A percentile compares a stretch with the other conserved stretches of the same genome.
Conservation (phyloP, 108 stramenopile genomes). For the Craspedostauros australis region DNA sequence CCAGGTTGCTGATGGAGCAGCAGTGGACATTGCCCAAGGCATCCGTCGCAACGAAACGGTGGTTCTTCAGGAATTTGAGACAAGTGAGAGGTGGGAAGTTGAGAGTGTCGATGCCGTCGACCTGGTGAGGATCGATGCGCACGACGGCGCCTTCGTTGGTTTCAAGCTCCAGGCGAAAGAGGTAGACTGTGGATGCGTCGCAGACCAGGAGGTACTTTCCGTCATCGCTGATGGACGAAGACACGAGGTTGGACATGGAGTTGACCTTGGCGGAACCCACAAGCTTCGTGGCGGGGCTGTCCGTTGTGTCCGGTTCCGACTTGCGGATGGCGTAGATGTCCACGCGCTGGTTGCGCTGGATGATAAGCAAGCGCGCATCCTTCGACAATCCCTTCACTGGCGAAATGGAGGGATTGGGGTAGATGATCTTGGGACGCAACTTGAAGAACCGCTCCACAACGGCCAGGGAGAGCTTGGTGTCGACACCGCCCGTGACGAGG, state of each 20-base stretch:
- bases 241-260: constrained; percentile 43
- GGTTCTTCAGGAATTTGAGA: too few relatives aligned
- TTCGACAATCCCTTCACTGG: constrained; percentile 39
- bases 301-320: too few relatives aligned
- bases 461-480: constrained; percentile 86
- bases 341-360: constrained; percentile 44
- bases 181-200: constrained; percentile 31
- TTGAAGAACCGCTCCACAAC: constrained; percentile 54
- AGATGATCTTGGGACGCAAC: constrained; percentile 57
- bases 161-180: constrained; percentile 38
- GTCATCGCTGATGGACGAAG: constrained; percentile 45
- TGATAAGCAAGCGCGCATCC: constrained; percentile 39
- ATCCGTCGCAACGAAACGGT: too few relatives aligned
- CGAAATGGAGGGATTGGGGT: constrained; percentile 80
- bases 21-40: too few relatives aligned
- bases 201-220: constrained; percentile 48
- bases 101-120: too few relatives aligned
- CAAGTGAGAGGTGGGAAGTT: too few relatives aligned
- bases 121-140: too few relatives aligned
- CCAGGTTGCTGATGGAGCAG: too few relatives aligned
- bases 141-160: too few relatives aligned
- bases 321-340: constrained; percentile 63
- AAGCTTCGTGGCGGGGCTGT: too few relatives aligned
- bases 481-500: constrained; percentile 81
- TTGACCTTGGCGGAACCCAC: constrained; percentile 57